Percentiles rank a stretch among this genome's conserved stretches.
phyloP scores from a whole-genome alignment of 2,329 filamentous ascomycete species.

The Diplodia seriata region DNA sequence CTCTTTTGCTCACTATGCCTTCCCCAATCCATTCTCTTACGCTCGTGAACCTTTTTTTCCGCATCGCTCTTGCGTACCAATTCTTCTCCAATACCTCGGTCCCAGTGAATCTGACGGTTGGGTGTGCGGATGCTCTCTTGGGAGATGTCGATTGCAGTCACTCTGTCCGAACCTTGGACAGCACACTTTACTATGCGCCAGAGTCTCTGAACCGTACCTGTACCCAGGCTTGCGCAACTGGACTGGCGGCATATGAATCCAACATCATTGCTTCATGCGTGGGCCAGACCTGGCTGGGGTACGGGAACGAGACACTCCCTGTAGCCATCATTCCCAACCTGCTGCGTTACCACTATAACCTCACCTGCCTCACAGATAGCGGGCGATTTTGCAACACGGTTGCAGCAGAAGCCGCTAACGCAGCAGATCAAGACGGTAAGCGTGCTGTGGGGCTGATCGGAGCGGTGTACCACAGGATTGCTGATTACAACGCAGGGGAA shows the following conservation, averaged over 20 bases:
- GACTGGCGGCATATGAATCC: background rate
- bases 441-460: background rate
- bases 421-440: constrained; percentile 1
- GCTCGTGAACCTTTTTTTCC: background rate
- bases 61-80: background rate
- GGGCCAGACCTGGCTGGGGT: background rate
- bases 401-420: background rate
- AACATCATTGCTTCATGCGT: background rate
- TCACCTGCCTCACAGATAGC: background rate
- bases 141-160: background rate
- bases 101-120: background rate
- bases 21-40: background rate
- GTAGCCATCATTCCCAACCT: background rate
- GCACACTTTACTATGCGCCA: background rate
- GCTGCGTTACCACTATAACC: background rate
- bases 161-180: background rate
- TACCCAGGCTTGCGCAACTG: background rate
- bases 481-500: background rate
- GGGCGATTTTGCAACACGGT: background rate
- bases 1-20: background rate
- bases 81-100: background rate
- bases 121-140: background rate
- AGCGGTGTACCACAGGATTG: background rate
- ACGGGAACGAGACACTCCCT: background rate
- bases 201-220: background rate